Evolutionary conservation across 2,329 filamentous ascomycete genomes (phyloP), one percentile per base, ranked within the genome.

Genomic region (Colletotrichum sp.): DNA sequence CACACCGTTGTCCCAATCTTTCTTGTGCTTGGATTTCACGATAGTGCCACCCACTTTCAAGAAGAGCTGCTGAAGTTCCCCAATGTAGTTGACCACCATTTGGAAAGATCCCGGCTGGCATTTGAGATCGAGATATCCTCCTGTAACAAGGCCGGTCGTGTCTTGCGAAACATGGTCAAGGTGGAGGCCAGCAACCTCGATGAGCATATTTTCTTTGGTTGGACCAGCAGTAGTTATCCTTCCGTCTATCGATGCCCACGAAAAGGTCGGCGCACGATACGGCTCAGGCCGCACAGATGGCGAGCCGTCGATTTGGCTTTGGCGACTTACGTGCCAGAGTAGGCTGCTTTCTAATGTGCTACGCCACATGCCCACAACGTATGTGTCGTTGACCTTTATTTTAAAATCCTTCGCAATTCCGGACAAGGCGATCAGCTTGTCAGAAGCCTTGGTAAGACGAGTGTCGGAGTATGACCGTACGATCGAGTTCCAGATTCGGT

Each of bases 321-420:
- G 10, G 7, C 36, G 1, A 8, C 18, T 36, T 18, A 39, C 65
- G 1, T 24, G 2, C 71, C 71, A 73, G 1, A 73, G 55, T 8
- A 73, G 6, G 2, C 59, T 70, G 18, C 71, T 55, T 12, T 66
- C 66, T 1, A 73, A 6, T 2, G 34, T 49, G 2, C 39, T 70
- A 4, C 4, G 16, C 71, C 71, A 73, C 66, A 73, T 73, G 3
- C 71, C 65, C 2, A 21, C 71, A 34, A 73, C 26, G 3, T 73
- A 73, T 0, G 10, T 30, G 5, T 70, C 66, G 1, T 70, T 18
- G 1, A 70, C 15, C 6, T 49, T 52, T 24, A 6, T 4, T 3
- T 28, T 2, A 28, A 30, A 8, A 2, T 26, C 0, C 2, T 73
- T 62, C 2, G 71, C 71, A 4, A 73, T 26, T 5, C 71, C 71